Base-by-base conservation (phyloP, 2,329 filamentous ascomycete genomes). In the Curvularia spicifera region DNA sequence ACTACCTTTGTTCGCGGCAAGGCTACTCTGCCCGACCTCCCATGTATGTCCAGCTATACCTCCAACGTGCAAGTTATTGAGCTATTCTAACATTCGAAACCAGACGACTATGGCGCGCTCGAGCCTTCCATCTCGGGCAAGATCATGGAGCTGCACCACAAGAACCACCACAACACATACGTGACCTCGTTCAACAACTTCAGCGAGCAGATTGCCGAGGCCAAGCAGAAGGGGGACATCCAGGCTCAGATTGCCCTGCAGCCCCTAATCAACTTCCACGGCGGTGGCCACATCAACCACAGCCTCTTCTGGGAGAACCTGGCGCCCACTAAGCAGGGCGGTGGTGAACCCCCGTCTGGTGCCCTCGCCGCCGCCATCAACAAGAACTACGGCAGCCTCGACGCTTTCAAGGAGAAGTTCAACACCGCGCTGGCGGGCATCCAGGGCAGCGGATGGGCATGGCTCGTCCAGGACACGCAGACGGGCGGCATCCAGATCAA, bases 91-190 rank as follows among this genome's bases (percentile, higher is more conserved):
- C 53, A 8, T 15, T 1, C 22, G 9, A 3, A 1, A 1, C 0
- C 67, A 97, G 94, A 98, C 78, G 95, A 97, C 84, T 99, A 97
- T 79, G 91, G 90, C 76, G 95, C 93, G 51, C 92, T 99, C 71
- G 95, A 99, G 82, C 87, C 86, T 67, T 79, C 84, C 75, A 85
- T 97, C 82, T 93, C 90, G 48, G 90, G 90, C 78, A 87, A 95
- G 81, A 97, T 97, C 83, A 97, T 97, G 93, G 91, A 96, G 82
- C 87, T 96, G 45, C 93, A 97, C 84, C 91, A 97, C 86, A 89
- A 86, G 81, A 94, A 93, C 81, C 93, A 97, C 85, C 93, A 97
- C 83, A 88, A 94, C 80, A 93, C 93, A 73, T 97, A 97, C 78
- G 91, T 97, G 70, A 95, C 88, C 79, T 90, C 89, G 77, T 91